Base-by-base conservation (phyloP, 495 filamentous ascomycete genomes). In the Symbiotaphrina buchneri region DNA sequence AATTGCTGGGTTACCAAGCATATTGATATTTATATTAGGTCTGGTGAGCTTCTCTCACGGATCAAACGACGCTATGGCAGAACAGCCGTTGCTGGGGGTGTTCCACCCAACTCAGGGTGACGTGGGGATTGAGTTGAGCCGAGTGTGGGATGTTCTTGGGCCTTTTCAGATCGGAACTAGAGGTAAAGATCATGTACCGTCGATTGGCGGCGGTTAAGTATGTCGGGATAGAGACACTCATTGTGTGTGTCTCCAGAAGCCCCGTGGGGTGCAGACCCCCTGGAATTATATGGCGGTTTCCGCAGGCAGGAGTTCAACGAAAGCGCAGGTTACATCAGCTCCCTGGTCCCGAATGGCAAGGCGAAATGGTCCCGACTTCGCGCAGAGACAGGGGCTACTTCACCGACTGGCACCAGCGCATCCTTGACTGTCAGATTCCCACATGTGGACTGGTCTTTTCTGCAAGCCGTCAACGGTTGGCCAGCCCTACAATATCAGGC, bases 151-250 rank as follows among this genome's bases (percentile, higher is more conserved):
- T 27, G 35, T 68, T 6, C 49, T 71, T 8, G 68, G 67, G 4
- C 68, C 68, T 4, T 71, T 71, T 40, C 60, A 63, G 42, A 61
- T 61, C 24, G 66, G 68, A 21, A 70, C 64, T 25, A 45, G 66
- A 59, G 65, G 66, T 59, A 54, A 37, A 51, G 22, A 17, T 16
- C 24, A 21, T 14, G n/a, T n/a, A 8, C 21, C 5, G 10, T 15
- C n/a, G n/a, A n/a, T n/a, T 14, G 21, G 26, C 18, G 13, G n/a
- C n/a, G n/a, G n/a, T n/a, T n/a, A n/a, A n/a, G n/a, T n/a, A n/a
- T n/a, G n/a, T n/a, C 24, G 8, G 25, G 6, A 19, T 30, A 8
- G 15, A 18, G n/a, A 35, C 10, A 36, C 16, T 14, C 14, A 37
- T 28, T n/a, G 21, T 5, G 18, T 10, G 2, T 40, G 5, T 25